Evolutionary conservation across 192 early-diverging fungal genomes (phyloP).

Genomic region (Podila verticillata): DNA sequence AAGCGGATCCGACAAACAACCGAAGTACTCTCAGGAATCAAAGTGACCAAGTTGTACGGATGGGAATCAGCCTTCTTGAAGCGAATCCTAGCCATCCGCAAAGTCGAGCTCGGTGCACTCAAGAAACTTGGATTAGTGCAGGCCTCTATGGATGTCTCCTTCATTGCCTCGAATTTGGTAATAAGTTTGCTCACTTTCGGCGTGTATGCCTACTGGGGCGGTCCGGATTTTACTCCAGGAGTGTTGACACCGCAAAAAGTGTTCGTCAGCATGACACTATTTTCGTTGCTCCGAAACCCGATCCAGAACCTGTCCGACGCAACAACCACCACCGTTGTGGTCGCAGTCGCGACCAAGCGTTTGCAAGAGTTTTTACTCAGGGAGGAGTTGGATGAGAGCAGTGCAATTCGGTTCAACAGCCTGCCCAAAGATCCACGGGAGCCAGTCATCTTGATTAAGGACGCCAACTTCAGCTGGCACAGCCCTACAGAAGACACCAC

Average conservation of each 20-base stretch:
- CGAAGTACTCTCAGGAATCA: conserved; percentile 50
- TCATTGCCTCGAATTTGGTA: conserved; percentile 11
- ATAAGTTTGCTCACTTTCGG: conserved; percentile 17
- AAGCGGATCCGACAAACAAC: conserved; percentile 45
- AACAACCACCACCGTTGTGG: conserved; percentile 58
- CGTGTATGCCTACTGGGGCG: conserved; percentile 25
- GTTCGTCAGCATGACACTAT: conserved; percentile 72
- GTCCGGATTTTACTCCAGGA: conserved; percentile 18
- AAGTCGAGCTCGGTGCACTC: conserved; percentile 4
- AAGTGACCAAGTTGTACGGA: conserved; percentile 52
- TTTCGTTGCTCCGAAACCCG: conserved; percentile 67
- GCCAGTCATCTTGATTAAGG: conserved; percentile 1
- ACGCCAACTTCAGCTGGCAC: conserved; percentile 11
- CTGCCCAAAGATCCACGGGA: background rate
- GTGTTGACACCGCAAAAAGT: conserved; percentile 52
- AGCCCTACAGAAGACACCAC: background rate
- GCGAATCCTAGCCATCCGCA: conserved; percentile 12
- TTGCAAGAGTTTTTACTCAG: conserved; percentile 22
- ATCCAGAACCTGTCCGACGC: conserved; percentile 63
- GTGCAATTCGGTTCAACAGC: background rate
- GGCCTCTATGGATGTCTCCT: conserved; percentile 19
- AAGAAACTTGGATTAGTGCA: background rate
- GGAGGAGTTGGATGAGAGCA: conserved; percentile 19
- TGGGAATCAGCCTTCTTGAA: conserved; percentile 36
- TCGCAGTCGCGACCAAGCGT: conserved; percentile 59